Percentiles rank a stretch among this genome's conserved stretches.
These are phyloP conservation scores for Heliamphora exappendiculata DNA, from an alignment of 148 eudicot species.

Conservation along the genomic window DNA sequence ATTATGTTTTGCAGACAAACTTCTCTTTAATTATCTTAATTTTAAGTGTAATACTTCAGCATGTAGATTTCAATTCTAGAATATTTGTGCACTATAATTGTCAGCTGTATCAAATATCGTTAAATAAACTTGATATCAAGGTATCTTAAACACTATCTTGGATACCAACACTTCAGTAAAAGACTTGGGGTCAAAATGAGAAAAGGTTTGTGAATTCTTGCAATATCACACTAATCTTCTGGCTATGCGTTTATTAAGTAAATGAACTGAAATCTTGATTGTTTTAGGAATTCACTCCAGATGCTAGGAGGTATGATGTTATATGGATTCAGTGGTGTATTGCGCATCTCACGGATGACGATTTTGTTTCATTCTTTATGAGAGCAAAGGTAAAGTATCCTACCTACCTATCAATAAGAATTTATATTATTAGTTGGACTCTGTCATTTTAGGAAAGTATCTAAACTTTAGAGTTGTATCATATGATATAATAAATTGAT, in stretches of 20 bases:
- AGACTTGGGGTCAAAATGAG: too few relatives aligned
- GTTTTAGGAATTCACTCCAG: slow-evolving; percentile 83
- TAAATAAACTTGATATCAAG: too few relatives aligned
- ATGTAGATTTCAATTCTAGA: too few relatives aligned
- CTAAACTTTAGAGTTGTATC: neutral
- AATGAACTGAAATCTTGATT: neutral
- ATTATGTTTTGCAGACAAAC: too few relatives aligned
- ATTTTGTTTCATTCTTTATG: slow-evolving; percentile 74
- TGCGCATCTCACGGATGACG: slow-evolving; percentile 93
- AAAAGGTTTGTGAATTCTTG: too few relatives aligned
- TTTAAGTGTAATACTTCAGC: too few relatives aligned
- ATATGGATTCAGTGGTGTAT: slow-evolving; percentile 99
- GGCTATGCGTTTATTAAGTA: neutral
- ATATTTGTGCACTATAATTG: too few relatives aligned
- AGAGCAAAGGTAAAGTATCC: slow-evolving; percentile 64
- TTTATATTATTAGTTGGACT: neutral
- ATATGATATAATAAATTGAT: neutral
- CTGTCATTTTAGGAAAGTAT: neutral
- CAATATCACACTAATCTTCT: neutral
- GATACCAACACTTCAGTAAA: too few relatives aligned
- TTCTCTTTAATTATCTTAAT: too few relatives aligned
- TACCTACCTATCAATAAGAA: neutral
- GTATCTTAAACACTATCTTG: too few relatives aligned
- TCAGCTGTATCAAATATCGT: too few relatives aligned
- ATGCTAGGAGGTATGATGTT: slow-evolving; percentile 68